Evolutionary conservation across 805 yeast genomes (phyloP).

Genomic region (Dipodascus albidus): DNA sequence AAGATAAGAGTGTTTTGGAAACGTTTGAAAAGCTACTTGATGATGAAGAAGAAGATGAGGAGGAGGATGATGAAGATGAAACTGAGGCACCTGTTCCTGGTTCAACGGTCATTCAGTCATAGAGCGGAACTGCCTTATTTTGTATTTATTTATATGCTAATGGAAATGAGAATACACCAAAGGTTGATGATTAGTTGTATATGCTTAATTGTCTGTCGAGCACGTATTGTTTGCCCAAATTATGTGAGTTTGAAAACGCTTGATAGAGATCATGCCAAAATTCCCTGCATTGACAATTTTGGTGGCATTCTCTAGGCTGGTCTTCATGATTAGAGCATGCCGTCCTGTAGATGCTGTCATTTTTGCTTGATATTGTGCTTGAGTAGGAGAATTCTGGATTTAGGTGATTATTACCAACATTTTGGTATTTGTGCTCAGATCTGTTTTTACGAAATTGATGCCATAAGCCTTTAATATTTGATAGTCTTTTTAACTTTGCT

Average conservation of each 20-base stretch:
- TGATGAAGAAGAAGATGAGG: constrained; percentile 27
- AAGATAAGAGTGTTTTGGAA: constrained; percentile 40
- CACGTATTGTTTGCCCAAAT: not conserved
- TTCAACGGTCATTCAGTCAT: constrained; percentile 1
- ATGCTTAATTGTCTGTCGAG: not conserved
- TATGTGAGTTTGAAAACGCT: not conserved
- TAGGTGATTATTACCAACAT: not conserved
- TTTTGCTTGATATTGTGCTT: not conserved
- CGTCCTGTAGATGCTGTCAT: no score
- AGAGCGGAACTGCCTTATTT: not conserved
- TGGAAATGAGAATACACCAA: not conserved
- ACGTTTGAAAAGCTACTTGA: constrained; percentile 39
- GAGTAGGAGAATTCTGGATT: not conserved
- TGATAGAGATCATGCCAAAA: not conserved
- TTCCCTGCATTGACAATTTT: not conserved
- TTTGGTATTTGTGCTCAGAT: not conserved
- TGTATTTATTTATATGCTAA: constrained; percentile 1
- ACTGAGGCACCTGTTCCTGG: constrained; percentile 1
- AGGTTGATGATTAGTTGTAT: no score
- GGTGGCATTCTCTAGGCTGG: no score
- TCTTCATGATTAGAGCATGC: no score
- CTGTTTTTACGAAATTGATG: not conserved
- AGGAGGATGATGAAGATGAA: constrained; percentile 18
- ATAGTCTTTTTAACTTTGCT: not conserved
- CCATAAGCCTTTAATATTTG: not conserved